Evolutionary conservation across 805 yeast genomes (phyloP).

Genomic region (Saturnispora kantuleensis): DNA sequence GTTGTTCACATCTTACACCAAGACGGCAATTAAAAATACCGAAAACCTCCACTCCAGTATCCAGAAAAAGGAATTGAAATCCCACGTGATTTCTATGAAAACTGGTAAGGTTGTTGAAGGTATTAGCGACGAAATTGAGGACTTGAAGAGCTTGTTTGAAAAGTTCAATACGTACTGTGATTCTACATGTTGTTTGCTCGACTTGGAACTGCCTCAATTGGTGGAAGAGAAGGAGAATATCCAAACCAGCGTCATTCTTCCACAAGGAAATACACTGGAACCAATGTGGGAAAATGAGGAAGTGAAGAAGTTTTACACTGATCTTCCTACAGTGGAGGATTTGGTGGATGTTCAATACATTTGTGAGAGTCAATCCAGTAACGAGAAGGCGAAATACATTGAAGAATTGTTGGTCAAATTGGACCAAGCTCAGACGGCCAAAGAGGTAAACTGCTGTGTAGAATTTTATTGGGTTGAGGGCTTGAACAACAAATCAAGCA

Average conservation of each 20-base stretch:
- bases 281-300: conserved; percentile 57
- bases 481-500: conserved; percentile 65
- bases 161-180: conserved; percentile 35
- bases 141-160: conserved; percentile 28
- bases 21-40: conserved; percentile 32
- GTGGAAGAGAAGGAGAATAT: conserved; percentile 21
- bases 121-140: conserved; percentile 17
- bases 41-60: conserved; percentile 29
- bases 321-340: conserved; percentile 34
- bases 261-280: conserved; percentile 6
- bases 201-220: conserved; percentile 29
- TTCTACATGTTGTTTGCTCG: conserved; percentile 34
- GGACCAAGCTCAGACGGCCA: conserved; percentile 33
- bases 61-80: conserved; percentile 28
- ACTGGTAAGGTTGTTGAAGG: conserved; percentile 49
- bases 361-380: conserved; percentile 9
- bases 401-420: conserved; percentile 10
- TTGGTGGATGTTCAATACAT: conserved; percentile 24
- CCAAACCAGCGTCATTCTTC: neutral
- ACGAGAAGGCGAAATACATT: conserved; percentile 5
- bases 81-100: conserved; percentile 48
- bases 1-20: conserved; percentile 34
- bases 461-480: conserved; percentile 37
- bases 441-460: conserved; percentile 41
- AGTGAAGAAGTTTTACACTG: conserved; percentile 54